Evolutionary conservation across 768 basidiomycete genomes (phyloP).

Genomic region (Clitopilus passeckerianus): DNA sequence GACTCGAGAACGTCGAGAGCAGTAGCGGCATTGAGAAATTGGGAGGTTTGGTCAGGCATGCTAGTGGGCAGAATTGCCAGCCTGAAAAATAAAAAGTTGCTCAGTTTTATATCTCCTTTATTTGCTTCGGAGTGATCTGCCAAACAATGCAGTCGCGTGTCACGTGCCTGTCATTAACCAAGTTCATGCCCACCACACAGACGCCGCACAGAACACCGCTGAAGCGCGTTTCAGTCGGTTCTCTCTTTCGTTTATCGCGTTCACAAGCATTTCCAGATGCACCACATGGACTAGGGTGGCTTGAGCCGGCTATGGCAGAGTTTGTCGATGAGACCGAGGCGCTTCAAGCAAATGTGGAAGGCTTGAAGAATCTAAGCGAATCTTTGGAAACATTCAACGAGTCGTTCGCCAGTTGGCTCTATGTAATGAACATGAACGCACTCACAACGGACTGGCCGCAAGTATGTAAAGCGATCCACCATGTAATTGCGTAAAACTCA

Average conservation of each 20-base stretch:
- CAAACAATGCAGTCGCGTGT: constrained; percentile 3
- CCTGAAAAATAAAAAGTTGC: constrained; percentile 8
- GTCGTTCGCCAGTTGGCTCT: constrained; percentile 87
- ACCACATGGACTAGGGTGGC: constrained; percentile 79
- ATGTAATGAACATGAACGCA: constrained; percentile 92
- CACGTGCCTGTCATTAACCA: constrained; percentile 7
- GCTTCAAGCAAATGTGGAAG: constrained; percentile 70
- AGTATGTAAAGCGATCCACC: constrained; percentile 31
- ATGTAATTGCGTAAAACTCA: neutral
- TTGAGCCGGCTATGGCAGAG: constrained; percentile 80
- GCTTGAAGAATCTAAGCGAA: constrained; percentile 64
- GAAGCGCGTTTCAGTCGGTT: constrained; percentile 86
- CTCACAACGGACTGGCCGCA: constrained; percentile 93
- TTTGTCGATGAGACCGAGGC: constrained; percentile 85
- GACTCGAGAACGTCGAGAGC: constrained; percentile 74
- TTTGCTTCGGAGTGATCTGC: constrained; percentile 4
- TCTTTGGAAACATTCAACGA: constrained; percentile 88
- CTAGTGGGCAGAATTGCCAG: constrained; percentile 15
- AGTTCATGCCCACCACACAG: constrained; percentile 19
- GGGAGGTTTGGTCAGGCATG: constrained; percentile 10
- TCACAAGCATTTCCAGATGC: constrained; percentile 71
- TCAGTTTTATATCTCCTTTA: constrained; percentile 6
- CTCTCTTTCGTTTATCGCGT: constrained; percentile 79
- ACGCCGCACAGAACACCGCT: constrained; percentile 78
- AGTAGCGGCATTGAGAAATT: constrained; percentile 58